A percentile compares a stretch with the other conserved stretches of the same genome.
Evolutionary conservation across 2,329 filamentous ascomycete genomes (phyloP).

Genomic region (Paraconiothyrium brasiliense): DNA sequence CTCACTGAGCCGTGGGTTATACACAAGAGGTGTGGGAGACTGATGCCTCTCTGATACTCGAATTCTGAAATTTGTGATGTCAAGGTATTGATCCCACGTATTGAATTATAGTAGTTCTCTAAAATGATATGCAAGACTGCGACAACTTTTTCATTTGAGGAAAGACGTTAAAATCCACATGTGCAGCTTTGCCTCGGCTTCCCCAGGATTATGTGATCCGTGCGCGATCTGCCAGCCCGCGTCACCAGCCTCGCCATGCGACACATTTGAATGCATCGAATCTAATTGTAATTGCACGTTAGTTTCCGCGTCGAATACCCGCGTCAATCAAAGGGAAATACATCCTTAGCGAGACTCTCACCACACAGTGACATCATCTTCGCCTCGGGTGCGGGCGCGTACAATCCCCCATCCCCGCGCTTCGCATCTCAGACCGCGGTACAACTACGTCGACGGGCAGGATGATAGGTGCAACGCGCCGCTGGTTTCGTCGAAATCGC

Average conservation of each 20-base stretch:
- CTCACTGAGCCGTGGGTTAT: too few relatives aligned
- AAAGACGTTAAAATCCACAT: background rate
- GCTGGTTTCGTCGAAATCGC: constrained; percentile 92
- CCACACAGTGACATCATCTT: background rate
- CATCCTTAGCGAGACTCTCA: background rate
- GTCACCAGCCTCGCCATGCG: constrained; percentile 4
- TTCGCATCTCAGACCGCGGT: constrained; percentile 2
- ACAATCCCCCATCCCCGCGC: constrained; percentile 3
- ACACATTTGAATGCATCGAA: background rate
- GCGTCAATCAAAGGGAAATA: background rate
- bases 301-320: background rate
- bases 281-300: background rate
- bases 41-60: too few relatives aligned
- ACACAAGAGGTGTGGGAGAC: too few relatives aligned
- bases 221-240: background rate
- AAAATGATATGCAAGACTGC: background rate
- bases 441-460: background rate
- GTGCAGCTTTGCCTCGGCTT: constrained; percentile 7
- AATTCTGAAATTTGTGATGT: too few relatives aligned
- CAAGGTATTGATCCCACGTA: too few relatives aligned
- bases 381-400: background rate
- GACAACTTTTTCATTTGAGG: background rate
- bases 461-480: constrained; percentile 80
- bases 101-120: too few relatives aligned
- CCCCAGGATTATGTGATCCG: constrained; percentile 8